Conservation (phyloP, 1,284 basidiomycete species). For the Fistulina hepatica region DNA sequence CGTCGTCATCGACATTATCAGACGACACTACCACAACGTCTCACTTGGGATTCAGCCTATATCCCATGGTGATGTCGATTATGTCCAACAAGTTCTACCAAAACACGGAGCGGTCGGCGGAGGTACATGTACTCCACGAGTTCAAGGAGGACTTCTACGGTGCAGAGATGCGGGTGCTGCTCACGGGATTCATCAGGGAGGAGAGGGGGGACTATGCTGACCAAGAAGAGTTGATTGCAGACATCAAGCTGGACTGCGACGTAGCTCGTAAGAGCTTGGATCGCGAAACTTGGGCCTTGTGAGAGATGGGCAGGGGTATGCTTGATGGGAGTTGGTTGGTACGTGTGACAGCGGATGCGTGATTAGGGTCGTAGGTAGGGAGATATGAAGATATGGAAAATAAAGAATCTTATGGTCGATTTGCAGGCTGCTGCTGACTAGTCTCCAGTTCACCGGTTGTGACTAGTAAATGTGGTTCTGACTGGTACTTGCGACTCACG, state of each 20-base stretch:
- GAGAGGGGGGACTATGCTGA: constrained; percentile 16
- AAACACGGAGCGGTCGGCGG: constrained; percentile 18
- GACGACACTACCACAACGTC: constrained; percentile 5
- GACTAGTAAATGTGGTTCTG: no score
- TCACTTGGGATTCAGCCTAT: constrained; percentile 17
- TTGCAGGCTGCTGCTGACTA: no score
- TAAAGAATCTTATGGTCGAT: no score
- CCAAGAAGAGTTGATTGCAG: constrained; percentile 16
- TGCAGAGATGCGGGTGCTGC: constrained; percentile 18
- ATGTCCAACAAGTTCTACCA: constrained; percentile 17
- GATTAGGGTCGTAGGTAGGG: no score
- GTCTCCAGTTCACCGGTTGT: no score
- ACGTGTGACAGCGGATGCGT: no score
- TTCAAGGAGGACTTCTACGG: constrained; percentile 20
- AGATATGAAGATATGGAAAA: no score
- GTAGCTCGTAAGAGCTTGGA: constrained; percentile 19
- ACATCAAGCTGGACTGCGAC: constrained; percentile 19
- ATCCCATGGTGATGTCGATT: constrained; percentile 22
- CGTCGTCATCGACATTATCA: constrained; percentile 11
- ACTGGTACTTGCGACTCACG: no score
- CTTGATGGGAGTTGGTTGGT: constrained; percentile 20
- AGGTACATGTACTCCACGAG: constrained; percentile 18
- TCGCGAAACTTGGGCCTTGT: constrained; percentile 19
- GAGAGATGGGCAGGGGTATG: constrained; percentile 18
- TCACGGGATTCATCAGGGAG: constrained; percentile 19